Percentiles rank a stretch among this genome's conserved stretches.
Evolutionary conservation across 106 monocot genomes (phyloP).

Genomic region (Acanthochlamys bracteata): DNA sequence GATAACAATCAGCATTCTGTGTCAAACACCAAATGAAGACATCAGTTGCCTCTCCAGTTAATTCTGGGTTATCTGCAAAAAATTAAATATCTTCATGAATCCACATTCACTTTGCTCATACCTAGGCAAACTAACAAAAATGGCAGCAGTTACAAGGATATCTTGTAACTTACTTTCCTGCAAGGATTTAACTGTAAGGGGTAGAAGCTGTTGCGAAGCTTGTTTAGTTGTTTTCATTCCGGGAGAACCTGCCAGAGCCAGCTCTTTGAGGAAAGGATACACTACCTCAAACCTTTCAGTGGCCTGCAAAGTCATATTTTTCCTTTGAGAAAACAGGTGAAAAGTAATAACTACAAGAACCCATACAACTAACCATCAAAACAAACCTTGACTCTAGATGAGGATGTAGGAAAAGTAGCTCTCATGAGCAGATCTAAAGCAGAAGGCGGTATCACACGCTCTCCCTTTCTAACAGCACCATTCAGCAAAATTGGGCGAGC

Average conservation of each 20-base stretch:
- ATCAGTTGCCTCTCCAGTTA: constrained; percentile 62
- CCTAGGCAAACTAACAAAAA: background rate
- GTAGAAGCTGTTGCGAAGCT: constrained; percentile 72
- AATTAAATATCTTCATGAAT: background rate
- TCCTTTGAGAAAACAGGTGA: background rate
- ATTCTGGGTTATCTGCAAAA: constrained; percentile 49
- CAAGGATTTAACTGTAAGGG: constrained; percentile 48
- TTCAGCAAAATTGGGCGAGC: constrained; percentile 71
- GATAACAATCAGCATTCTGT: constrained; percentile 78
- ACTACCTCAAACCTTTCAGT: constrained; percentile 92
- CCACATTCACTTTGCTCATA: background rate
- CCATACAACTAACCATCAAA: background rate
- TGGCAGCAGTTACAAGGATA: background rate
- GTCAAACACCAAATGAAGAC: constrained; percentile 94
- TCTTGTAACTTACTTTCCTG: constrained; percentile 51
- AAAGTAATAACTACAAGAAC: background rate
- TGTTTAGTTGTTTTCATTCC: constrained; percentile 85
- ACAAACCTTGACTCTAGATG: constrained; percentile 69
- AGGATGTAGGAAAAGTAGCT: constrained; percentile 53
- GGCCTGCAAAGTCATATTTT: constrained; percentile 36
- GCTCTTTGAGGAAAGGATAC: constrained; percentile 79
- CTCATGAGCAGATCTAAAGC: constrained; percentile 76
- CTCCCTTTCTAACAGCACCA: constrained; percentile 90
- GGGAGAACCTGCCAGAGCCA: constrained; percentile 74
- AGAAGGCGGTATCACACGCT: constrained; percentile 74